phyloP scores from a whole-genome alignment of 2,329 filamentous ascomycete species.

The Chaetomiaceae sp. region DNA sequence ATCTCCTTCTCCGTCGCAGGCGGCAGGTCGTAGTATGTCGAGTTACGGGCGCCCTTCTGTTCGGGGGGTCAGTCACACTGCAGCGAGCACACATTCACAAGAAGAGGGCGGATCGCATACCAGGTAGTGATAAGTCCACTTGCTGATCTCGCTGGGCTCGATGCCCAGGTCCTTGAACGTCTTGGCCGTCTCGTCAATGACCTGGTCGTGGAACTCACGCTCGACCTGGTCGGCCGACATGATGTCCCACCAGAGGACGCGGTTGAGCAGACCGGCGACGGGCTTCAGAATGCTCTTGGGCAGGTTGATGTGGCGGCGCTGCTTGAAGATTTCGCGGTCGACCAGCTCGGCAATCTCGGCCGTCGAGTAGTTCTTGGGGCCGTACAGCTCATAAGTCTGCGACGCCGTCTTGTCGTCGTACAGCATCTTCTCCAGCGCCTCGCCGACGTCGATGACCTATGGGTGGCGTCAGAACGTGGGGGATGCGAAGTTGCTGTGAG shows the following conservation, averaged over 20 bases:
- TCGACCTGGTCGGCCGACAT: slow-evolving; percentile 81
- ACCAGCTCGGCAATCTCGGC: slow-evolving; percentile 82
- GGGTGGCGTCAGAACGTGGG: slow-evolving; percentile 1
- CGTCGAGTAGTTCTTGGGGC: slow-evolving; percentile 87
- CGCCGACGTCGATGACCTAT: slow-evolving; percentile 82
- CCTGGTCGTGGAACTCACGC: slow-evolving; percentile 87
- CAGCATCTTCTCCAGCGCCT: slow-evolving; percentile 82
- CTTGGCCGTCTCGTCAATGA: slow-evolving; percentile 85
- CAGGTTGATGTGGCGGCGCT: slow-evolving; percentile 84
- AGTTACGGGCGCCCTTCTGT: slow-evolving; percentile 85
- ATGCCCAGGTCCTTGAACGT: slow-evolving; percentile 93
- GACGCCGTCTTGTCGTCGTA: slow-evolving; percentile 86
- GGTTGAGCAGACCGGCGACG: slow-evolving; percentile 69
- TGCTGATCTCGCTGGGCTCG: slow-evolving; percentile 77
- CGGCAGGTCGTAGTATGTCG: slow-evolving; percentile 85
- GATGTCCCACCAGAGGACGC: slow-evolving; percentile 81
- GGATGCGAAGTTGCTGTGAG: too few species aligned
- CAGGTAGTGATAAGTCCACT: slow-evolving; percentile 90
- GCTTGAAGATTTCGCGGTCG: slow-evolving; percentile 87
- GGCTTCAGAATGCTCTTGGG: slow-evolving; percentile 78
- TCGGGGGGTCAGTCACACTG: slow-evolving; percentile 33
- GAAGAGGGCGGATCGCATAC: slow-evolving; percentile 45
- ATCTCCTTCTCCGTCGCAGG: slow-evolving; percentile 93
- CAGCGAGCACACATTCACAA: slow-evolving; percentile 1
- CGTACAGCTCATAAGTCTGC: slow-evolving; percentile 91